Percentiles rank a stretch among this genome's conserved stretches.
Conservation (phyloP, 371 early-diverging fungal species). For the Mortierella sp. region DNA sequence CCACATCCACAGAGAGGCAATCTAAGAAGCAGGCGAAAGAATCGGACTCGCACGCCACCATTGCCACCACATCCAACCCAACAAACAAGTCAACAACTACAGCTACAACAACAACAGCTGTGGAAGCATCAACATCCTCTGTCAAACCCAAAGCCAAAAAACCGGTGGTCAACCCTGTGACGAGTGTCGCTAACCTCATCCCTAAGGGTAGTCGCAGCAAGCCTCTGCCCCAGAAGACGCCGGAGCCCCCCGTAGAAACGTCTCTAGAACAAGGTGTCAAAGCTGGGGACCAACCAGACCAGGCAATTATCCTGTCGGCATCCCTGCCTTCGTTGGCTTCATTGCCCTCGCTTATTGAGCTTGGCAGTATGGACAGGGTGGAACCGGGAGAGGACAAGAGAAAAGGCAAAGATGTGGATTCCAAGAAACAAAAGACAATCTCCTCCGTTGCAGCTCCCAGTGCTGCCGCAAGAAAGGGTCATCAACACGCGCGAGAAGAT, state of each 20-base stretch:
- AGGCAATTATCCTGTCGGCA: constrained; percentile 15
- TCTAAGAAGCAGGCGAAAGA: background rate
- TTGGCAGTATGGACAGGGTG: background rate
- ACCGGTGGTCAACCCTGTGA: background rate
- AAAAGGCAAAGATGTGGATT: too few relatives aligned
- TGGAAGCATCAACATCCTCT: background rate
- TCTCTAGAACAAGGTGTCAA: background rate
- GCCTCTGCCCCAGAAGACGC: constrained; percentile 17
- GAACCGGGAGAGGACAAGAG: too few relatives aligned
- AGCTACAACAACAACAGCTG: background rate
- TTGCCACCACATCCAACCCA: background rate
- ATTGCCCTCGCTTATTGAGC: too few relatives aligned
- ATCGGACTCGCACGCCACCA: background rate
- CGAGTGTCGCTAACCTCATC: constrained; percentile 26
- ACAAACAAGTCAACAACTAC: constrained; percentile 3
- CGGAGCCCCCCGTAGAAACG: background rate
- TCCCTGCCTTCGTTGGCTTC: constrained; percentile 1
- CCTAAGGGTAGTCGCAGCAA: constrained; percentile 31
- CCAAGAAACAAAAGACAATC: too few relatives aligned
- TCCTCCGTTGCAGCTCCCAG: too few relatives aligned
- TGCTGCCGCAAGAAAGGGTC: too few relatives aligned
- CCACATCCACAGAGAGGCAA: background rate
- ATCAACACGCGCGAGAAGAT: background rate
- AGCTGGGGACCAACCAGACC: constrained; percentile 1
- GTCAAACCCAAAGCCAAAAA: constrained; percentile 16